phyloP scores from a whole-genome alignment of 352 stramenopile species.

The Pythium coloratum region DNA sequence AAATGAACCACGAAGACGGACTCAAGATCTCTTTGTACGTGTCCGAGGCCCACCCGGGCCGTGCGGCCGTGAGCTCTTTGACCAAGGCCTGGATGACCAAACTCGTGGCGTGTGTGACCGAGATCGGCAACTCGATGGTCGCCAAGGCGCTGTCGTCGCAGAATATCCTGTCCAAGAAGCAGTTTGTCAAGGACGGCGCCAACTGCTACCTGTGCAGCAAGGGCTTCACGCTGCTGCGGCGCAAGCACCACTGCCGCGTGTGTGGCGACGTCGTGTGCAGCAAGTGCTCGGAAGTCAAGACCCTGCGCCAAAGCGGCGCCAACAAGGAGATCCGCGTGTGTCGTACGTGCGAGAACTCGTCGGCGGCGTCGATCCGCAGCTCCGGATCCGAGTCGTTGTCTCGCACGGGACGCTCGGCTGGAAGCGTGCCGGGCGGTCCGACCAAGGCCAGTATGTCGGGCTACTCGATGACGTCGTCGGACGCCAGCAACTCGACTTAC shows the following conservation, averaged over 20 bases:
- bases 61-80: constrained; percentile 65
- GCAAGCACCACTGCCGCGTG: constrained; percentile 85
- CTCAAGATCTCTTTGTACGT: constrained; percentile 75
- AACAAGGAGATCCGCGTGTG: constrained; percentile 83
- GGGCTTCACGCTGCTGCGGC: constrained; percentile 70
- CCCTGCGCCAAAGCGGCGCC: constrained; percentile 53
- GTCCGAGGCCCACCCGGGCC: constrained; percentile 72
- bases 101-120: constrained; percentile 64
- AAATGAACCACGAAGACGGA: constrained; percentile 52
- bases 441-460: constrained; percentile 51
- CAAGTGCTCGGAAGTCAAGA: constrained; percentile 84
- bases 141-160: constrained; percentile 61
- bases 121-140: constrained; percentile 69
- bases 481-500: constrained; percentile 49
- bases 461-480: constrained; percentile 51
- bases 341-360: constrained; percentile 56
- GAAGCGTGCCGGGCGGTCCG: constrained; percentile 9
- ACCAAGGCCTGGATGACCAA: constrained; percentile 86
- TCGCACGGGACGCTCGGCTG: constrained; percentile 28
- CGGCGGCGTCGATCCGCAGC: constrained; percentile 61
- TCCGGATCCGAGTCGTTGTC: constrained; percentile 53
- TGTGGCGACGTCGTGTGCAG: constrained; percentile 85
- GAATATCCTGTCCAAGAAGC: constrained; percentile 66
- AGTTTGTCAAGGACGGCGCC: constrained; percentile 77
- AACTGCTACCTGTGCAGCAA: constrained; percentile 77